phyloP scores from a whole-genome alignment of 2,329 filamentous ascomycete species.

The Elsinoe batatas region DNA sequence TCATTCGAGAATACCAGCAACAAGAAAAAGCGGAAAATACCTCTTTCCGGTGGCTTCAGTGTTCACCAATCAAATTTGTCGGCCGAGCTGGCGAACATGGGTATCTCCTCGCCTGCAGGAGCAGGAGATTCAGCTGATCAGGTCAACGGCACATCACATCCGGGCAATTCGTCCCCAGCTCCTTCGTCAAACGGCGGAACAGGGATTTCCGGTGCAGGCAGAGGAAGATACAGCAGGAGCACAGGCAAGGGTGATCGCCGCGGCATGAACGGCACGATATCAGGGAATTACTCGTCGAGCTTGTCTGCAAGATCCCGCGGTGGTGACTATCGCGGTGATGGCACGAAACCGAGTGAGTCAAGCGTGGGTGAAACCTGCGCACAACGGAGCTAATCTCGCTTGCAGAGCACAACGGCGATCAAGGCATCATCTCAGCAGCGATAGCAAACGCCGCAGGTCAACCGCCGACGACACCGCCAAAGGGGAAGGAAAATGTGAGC shows the following conservation, averaged over 20 bases:
- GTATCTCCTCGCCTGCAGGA: constrained; percentile 37
- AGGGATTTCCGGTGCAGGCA: constrained; percentile 73
- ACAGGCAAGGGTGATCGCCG: constrained; percentile 33
- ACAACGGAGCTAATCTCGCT: background rate
- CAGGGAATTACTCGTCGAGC: constrained; percentile 34
- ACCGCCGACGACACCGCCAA: constrained; percentile 43
- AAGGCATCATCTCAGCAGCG: constrained; percentile 80
- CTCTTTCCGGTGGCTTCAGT: constrained; percentile 65
- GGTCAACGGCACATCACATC: constrained; percentile 22
- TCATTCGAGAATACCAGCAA: constrained; percentile 98
- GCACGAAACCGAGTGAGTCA: constrained; percentile 15
- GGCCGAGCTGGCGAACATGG: constrained; percentile 55
- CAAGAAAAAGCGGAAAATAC: constrained; percentile 98
- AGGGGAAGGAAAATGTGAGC: constrained; percentile 68
- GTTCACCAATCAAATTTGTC: constrained; percentile 50
- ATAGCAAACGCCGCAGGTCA: constrained; percentile 79
- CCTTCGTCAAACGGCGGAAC: constrained; percentile 44
- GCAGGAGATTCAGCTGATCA: constrained; percentile 34
- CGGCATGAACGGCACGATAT: constrained; percentile 31
- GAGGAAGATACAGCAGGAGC: constrained; percentile 68
- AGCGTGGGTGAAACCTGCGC: background rate
- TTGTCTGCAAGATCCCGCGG: constrained; percentile 27
- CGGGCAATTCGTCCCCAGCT: constrained; percentile 26
- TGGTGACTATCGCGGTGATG: constrained; percentile 18
- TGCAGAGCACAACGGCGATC: constrained; percentile 10